Percentiles rank a stretch among this genome's conserved stretches.
Evolutionary conservation across 1,284 basidiomycete species (phyloP).

Genomic region (Fomitiporia mediterranea): DNA sequence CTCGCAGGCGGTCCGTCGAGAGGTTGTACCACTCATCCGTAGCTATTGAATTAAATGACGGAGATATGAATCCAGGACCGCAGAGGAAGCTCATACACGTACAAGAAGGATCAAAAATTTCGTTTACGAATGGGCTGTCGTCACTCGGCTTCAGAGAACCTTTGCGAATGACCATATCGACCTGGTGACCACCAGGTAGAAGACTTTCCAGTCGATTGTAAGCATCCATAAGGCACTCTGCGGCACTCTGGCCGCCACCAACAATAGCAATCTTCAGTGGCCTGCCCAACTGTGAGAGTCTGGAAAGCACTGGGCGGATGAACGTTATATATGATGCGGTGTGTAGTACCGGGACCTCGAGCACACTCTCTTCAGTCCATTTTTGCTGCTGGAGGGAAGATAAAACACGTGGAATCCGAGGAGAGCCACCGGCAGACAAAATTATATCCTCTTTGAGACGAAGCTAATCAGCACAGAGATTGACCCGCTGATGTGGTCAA

Average conservation of each 20-base stretch:
- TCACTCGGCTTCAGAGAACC: slow-evolving; percentile 53
- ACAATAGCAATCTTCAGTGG: slow-evolving; percentile 47
- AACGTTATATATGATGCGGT: slow-evolving; percentile 42
- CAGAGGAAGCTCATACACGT: slow-evolving; percentile 23
- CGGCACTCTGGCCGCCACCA: slow-evolving; percentile 52
- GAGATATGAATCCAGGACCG: slow-evolving; percentile 9
- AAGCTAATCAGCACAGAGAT: neutral
- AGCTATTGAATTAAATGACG: slow-evolving; percentile 29
- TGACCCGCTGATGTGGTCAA: neutral
- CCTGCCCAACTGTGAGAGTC: slow-evolving; percentile 22
- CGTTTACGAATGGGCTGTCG: slow-evolving; percentile 54
- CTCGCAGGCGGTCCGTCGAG: slow-evolving; percentile 34
- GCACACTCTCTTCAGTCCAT: neutral
- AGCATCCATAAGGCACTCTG: slow-evolving; percentile 50
- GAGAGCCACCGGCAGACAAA: slow-evolving; percentile 49
- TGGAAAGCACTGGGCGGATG: slow-evolving; percentile 35
- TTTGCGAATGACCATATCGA: slow-evolving; percentile 53
- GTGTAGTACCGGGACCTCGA: slow-evolving; percentile 36
- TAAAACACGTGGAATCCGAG: slow-evolving; percentile 40
- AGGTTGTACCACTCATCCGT: slow-evolving; percentile 39
- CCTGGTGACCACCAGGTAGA: slow-evolving; percentile 31
- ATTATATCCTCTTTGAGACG: slow-evolving; percentile 39
- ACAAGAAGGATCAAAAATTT: slow-evolving; percentile 53
- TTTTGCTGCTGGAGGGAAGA: slow-evolving; percentile 26
- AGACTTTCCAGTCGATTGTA: slow-evolving; percentile 38